Evolutionary conservation across 257 asterid genomes (phyloP).

Genomic region (Leptodermis oblonga): DNA sequence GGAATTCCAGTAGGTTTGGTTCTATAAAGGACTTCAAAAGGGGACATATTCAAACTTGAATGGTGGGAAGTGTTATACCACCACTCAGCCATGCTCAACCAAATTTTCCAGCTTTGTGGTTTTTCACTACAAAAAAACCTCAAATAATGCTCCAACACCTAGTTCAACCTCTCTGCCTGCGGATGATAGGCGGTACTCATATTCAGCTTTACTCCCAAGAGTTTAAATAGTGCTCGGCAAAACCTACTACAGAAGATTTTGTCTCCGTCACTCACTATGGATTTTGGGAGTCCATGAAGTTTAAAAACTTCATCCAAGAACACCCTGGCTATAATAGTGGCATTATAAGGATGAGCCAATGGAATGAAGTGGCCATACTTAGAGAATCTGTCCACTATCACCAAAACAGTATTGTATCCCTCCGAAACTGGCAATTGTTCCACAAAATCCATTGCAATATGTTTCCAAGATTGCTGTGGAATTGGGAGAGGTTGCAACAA

Average conservation of each 20-base stretch:
- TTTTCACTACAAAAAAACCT: background rate
- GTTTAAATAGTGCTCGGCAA: background rate
- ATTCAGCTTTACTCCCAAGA: background rate
- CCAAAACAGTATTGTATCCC: background rate
- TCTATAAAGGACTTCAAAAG: background rate
- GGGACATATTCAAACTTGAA: background rate
- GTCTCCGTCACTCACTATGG: background rate
- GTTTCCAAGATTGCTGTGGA: background rate
- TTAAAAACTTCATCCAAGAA: background rate
- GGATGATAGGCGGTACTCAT: background rate
- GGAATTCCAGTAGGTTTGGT: background rate
- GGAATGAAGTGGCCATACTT: background rate
- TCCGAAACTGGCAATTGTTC: background rate
- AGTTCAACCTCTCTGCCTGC: background rate
- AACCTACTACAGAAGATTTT: background rate
- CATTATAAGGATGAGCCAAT: background rate
- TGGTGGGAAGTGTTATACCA: background rate
- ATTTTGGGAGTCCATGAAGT: background rate
- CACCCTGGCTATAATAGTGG: background rate
- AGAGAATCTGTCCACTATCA: background rate
- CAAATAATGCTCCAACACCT: background rate
- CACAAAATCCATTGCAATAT: slow-evolving; percentile 5
- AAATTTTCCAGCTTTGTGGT: background rate
- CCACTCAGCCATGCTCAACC: background rate
- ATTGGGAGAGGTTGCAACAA: background rate